Conservation (phyloP, 768 basidiomycete species). For the Imleria badia region DNA sequence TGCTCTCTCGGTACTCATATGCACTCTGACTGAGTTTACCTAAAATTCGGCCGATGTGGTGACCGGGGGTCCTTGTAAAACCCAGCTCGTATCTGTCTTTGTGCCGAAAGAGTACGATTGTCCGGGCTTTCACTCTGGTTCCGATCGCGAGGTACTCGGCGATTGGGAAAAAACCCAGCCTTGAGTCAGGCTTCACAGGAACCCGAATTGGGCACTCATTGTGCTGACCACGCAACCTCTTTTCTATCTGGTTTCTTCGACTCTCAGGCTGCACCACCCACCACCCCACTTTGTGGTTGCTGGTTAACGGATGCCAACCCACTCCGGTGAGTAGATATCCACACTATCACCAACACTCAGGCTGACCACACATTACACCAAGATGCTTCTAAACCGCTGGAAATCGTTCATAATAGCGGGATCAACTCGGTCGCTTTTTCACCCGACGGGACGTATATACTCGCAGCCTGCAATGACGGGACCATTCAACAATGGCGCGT, state of each 20-base stretch:
- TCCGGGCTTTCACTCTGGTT: no score
- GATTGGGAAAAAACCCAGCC: no score
- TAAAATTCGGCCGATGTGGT: no score
- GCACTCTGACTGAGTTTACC: no score
- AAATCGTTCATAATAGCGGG: neutral
- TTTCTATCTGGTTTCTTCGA: neutral
- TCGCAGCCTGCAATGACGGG: slow-evolving; percentile 13
- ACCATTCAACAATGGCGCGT: slow-evolving; percentile 13
- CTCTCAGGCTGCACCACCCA: neutral
- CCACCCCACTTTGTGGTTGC: neutral
- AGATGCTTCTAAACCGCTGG: slow-evolving; percentile 7
- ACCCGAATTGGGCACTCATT: neutral
- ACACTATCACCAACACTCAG: neutral
- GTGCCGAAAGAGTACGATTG: no score
- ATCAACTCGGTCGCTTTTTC: slow-evolving; percentile 17
- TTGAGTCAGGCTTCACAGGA: neutral
- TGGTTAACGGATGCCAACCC: slow-evolving; percentile 1
- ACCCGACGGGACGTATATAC: slow-evolving; percentile 11
- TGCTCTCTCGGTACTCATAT: no score
- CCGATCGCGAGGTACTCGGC: no score
- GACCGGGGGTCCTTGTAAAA: no score
- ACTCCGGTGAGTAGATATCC: neutral
- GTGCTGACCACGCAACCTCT: neutral
- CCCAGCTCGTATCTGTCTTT: no score
- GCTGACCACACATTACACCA: neutral